These are phyloP conservation scores for Lodderomyces pseudojiufengensis DNA, from an alignment of 1,139 yeast genomes.

Conservation along the genomic window DNA sequence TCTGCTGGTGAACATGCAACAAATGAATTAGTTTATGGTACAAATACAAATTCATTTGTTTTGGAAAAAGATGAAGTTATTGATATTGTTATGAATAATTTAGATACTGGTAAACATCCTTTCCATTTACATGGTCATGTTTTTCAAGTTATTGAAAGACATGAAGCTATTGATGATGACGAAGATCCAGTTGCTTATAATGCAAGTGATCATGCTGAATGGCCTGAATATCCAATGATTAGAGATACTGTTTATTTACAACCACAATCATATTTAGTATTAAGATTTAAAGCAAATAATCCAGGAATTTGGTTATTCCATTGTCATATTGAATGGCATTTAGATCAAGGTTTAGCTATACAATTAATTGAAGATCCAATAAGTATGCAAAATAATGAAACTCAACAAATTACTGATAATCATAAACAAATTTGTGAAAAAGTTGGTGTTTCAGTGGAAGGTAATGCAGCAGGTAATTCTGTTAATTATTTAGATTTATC, in stretches of 20 bases:
- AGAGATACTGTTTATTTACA: constrained; percentile 67
- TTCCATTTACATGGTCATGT: constrained; percentile 88
- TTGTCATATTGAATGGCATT: constrained; percentile 94
- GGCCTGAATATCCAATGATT: constrained; percentile 58
- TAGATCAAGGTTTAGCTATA: constrained; percentile 80
- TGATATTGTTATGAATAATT: constrained; percentile 68
- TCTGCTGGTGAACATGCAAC: constrained; percentile 47
- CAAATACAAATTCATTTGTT: constrained; percentile 61
- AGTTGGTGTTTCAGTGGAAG: constrained; percentile 42
- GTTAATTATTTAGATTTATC: constrained; percentile 50
- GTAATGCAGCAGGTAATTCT: constrained; percentile 70
- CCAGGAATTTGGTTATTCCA: constrained; percentile 96
- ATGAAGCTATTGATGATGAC: constrained; percentile 48
- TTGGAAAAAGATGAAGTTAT: constrained; percentile 60
- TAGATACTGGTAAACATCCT: constrained; percentile 87
- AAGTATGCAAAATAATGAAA: constrained; percentile 36
- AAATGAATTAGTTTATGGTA: constrained; percentile 56
- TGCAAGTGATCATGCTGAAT: constrained; percentile 44
- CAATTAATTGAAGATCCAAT: constrained; percentile 72
- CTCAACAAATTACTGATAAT: constrained; percentile 41
- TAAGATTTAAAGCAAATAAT: constrained; percentile 71
- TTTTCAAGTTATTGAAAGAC: constrained; percentile 69
- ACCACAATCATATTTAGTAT: constrained; percentile 61
- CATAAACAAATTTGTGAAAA: constrained; percentile 47
- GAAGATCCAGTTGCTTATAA: constrained; percentile 50